phyloP scores from a whole-genome alignment of 2,329 filamentous ascomycete genomes.

The Achaetomium macrosporum region DNA sequence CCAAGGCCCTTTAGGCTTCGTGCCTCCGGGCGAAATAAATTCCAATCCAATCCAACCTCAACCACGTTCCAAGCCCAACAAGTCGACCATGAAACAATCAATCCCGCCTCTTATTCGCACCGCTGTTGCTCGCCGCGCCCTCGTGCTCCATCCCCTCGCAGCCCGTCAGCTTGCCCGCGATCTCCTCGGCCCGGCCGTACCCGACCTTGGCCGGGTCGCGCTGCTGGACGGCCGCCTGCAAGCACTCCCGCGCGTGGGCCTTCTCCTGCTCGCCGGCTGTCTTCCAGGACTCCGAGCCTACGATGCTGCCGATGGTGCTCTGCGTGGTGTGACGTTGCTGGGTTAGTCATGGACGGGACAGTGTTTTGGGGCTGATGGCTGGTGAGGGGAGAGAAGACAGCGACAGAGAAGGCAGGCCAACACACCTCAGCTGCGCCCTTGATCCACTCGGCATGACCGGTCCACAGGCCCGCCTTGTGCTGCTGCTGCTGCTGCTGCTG shows the following conservation, averaged over 20 bases:
- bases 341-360: not conserved
- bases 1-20: too few relatives aligned
- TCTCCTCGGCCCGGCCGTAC: constrained; percentile 58
- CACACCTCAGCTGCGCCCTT: constrained; percentile 62
- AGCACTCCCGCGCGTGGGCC: constrained; percentile 52
- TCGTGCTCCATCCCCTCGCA: constrained; percentile 66
- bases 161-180: constrained; percentile 56
- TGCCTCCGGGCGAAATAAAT: too few relatives aligned
- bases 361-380: not conserved
- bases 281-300: constrained; percentile 58
- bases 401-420: not conserved
- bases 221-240: constrained; percentile 55
- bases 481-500: constrained; percentile 17
- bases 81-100: too few relatives aligned
- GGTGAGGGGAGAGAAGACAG: not conserved
- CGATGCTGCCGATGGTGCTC: constrained; percentile 52
- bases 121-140: constrained; percentile 42
- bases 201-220: constrained; percentile 49
- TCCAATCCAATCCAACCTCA: too few relatives aligned
- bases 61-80: too few relatives aligned
- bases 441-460: constrained; percentile 60
- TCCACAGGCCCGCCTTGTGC: constrained; percentile 53
- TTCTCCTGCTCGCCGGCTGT: constrained; percentile 59
- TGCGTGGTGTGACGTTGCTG: not conserved
- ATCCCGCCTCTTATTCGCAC: too few relatives aligned